phyloP scores from a whole-genome alignment of 208 protist species.

The Borovskyia barvae region DNA sequence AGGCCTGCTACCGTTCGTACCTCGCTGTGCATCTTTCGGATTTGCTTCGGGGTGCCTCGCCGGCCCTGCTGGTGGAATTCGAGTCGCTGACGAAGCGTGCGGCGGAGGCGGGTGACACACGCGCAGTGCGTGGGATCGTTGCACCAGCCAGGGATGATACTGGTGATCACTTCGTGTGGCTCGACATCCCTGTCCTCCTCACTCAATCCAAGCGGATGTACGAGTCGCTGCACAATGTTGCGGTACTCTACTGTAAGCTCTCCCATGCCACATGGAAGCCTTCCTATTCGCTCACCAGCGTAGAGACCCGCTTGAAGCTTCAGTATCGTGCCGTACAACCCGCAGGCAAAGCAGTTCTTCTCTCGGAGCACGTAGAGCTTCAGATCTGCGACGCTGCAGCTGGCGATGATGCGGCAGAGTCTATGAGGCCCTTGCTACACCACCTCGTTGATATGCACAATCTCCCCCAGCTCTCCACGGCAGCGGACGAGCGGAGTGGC shows the following conservation, averaged over 20 bases:
- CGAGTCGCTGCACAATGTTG: slow-evolving; percentile 26
- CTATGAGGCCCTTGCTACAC: slow-evolving; percentile 28
- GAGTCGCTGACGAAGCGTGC: slow-evolving; percentile 27
- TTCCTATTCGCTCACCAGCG: slow-evolving; percentile 11
- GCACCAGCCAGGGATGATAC: slow-evolving; percentile 4
- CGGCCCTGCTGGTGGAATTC: slow-evolving; percentile 39
- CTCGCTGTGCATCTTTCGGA: slow-evolving; percentile 16
- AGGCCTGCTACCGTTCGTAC: slow-evolving; percentile 25
- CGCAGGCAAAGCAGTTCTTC: slow-evolving; percentile 9
- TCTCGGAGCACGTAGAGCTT: slow-evolving; percentile 29
- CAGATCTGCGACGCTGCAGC: slow-evolving; percentile 10
- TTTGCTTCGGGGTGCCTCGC: slow-evolving; percentile 20
- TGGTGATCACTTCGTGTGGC: slow-evolving; percentile 13
- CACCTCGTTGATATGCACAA: slow-evolving; percentile 27
- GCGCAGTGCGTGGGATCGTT: slow-evolving; percentile 23
- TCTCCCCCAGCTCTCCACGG: slow-evolving; percentile 26
- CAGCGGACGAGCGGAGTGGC: slow-evolving; percentile 7
- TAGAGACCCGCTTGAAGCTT: slow-evolving; percentile 30
- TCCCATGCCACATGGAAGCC: slow-evolving; percentile 9
- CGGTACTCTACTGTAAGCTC: slow-evolving; percentile 43
- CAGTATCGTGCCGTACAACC: neutral
- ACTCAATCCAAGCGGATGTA: slow-evolving; percentile 3
- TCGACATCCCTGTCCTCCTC: slow-evolving; percentile 39
- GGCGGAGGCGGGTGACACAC: slow-evolving; percentile 1
- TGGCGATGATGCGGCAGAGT: neutral